Evolutionary conservation across 306 rosid species (phyloP), one percentile per base, ranked within the genome.

Genomic region (Quercus gilva): DNA sequence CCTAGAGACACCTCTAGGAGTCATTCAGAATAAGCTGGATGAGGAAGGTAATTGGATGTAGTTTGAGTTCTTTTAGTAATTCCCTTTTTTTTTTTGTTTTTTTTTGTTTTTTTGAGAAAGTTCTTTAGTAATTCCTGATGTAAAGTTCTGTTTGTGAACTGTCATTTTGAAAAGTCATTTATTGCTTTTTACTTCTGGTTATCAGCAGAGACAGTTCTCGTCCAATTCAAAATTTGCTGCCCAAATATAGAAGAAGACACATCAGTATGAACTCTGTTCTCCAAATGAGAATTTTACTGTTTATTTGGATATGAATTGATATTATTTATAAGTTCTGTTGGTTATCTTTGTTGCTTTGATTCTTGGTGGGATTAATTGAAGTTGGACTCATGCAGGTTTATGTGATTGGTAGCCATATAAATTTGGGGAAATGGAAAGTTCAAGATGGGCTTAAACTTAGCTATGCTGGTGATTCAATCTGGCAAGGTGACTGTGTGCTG

Each of bases 401-500:
- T 72, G 89, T 90, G 84, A 85, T 85, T 64, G 99, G 99, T 80
- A 88, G 90, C 87, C 84, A 86, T 76, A 13, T 84, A 52, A 86
- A 92, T 76, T 84, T 95, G 86, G 99, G 99, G 41, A 86, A 84
- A 51, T 95, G 98, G 98, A 91, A 91, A 80, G 84, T 78, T 71
- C 86, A 87, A 55, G 75, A 82, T 87, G 97, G 91, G 53, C 83
- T 95, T 76, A 90, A 90, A 85, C 99, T 95, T 69, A 87, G 85
- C 84, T 90, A 89, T 84, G 82, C 85, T 28, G 94, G 99, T 74
- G 94, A 91, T 78, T 89, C 85, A 57, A 85, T 89, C 81, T 95
- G 99, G 98, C 91, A 89, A 83, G 97, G 89, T 73, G 98, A 91
- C 73, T 88, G 88, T 78, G 83, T 92, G 80, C 73, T 92, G 29